phyloP scores from a whole-genome alignment of 1,139 yeast species.

The Wickerhamomyces sp. region DNA sequence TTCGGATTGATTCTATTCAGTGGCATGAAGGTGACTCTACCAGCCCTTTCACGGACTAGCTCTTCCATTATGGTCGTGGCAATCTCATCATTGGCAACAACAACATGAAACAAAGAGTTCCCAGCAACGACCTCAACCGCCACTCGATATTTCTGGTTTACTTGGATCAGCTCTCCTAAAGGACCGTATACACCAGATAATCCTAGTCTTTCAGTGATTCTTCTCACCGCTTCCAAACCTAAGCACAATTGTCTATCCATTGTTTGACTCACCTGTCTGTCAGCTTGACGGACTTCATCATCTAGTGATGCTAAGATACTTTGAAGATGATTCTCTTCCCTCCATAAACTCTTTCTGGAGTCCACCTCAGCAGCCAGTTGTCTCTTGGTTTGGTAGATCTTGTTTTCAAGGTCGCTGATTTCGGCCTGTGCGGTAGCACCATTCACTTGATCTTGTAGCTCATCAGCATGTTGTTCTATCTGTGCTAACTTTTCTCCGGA shows the following conservation, averaged over 20 bases:
- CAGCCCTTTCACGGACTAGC: slow-evolving; percentile 62
- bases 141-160: slow-evolving; percentile 75
- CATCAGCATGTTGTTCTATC: slow-evolving; percentile 28
- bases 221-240: slow-evolving; percentile 65
- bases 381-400: slow-evolving; percentile 32
- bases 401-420: slow-evolving; percentile 26
- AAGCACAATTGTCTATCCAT: slow-evolving; percentile 68
- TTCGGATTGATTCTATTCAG: slow-evolving; percentile 57
- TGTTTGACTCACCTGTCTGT: slow-evolving; percentile 57
- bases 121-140: slow-evolving; percentile 93
- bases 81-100: slow-evolving; percentile 83
- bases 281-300: slow-evolving; percentile 53
- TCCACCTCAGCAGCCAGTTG: slow-evolving; percentile 50
- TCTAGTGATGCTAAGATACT: slow-evolving; percentile 51
- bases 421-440: slow-evolving; percentile 31
- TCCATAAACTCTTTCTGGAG: slow-evolving; percentile 69
- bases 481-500: slow-evolving; percentile 15
- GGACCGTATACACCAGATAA: slow-evolving; percentile 74
- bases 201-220: slow-evolving; percentile 51
- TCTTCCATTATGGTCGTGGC: slow-evolving; percentile 79
- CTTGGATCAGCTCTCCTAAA: slow-evolving; percentile 74
- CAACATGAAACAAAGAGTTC: slow-evolving; percentile 76
- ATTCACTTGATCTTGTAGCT: slow-evolving; percentile 34
- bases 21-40: slow-evolving; percentile 90
- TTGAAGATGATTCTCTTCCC: slow-evolving; percentile 64